Conservation (phyloP, 2,329 filamentous ascomycete genomes). For the Beauveria caledonica region DNA sequence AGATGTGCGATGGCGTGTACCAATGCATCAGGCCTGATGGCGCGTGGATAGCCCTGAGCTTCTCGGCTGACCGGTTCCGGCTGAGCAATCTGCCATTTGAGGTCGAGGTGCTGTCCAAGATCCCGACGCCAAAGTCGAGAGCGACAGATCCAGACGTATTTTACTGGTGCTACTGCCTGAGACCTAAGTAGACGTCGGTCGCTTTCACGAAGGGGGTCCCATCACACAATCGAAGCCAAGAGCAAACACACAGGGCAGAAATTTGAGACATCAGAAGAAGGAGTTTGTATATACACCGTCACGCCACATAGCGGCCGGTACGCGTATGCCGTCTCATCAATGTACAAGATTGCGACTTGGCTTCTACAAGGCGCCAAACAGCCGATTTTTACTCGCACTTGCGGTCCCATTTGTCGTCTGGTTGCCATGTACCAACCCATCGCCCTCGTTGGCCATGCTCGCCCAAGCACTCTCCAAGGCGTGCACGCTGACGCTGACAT, state of each 20-base stretch:
- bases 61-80: slow-evolving; percentile 34
- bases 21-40: slow-evolving; percentile 27
- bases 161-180: slow-evolving; percentile 37
- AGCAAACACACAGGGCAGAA: not conserved
- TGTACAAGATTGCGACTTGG: not conserved
- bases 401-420: not conserved
- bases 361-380: not conserved
- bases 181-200: slow-evolving; percentile 18
- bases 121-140: slow-evolving; percentile 32
- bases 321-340: not conserved
- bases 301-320: not conserved
- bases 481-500: slow-evolving; percentile 18
- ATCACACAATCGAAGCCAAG: not conserved
- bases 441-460: not conserved
- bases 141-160: slow-evolving; percentile 38
- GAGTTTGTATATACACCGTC: not conserved
- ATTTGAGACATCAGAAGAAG: not conserved
- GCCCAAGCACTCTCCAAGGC: slow-evolving; percentile 22
- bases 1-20: slow-evolving; percentile 31
- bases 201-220: not conserved
- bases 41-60: slow-evolving; percentile 41
- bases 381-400: not conserved
- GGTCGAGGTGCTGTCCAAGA: slow-evolving; percentile 32
- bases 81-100: slow-evolving; percentile 30
- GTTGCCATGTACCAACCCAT: slow-evolving; percentile 11